These are phyloP conservation scores for Pythium monospermum DNA, from an alignment of 352 stramenopile species.

Conservation along the genomic window DNA sequence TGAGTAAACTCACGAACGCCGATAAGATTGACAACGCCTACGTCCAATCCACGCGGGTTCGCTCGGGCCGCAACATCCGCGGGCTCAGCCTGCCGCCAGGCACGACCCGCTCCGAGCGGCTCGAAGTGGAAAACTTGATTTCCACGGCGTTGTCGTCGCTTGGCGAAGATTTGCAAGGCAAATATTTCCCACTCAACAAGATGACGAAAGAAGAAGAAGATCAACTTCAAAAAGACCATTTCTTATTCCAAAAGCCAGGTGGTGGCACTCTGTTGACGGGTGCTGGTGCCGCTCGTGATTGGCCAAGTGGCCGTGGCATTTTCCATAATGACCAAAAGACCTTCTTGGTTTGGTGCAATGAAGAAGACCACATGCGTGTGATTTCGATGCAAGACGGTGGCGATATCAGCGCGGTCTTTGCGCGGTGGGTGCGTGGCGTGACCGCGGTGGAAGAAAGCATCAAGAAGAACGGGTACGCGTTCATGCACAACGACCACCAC, in stretches of 20 bases:
- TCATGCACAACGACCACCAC: slow-evolving; percentile 90
- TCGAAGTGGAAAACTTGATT: slow-evolving; percentile 83
- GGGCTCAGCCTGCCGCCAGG: slow-evolving; percentile 84
- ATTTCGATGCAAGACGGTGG: slow-evolving; percentile 89
- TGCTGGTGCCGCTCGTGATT: slow-evolving; percentile 88
- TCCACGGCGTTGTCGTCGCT: slow-evolving; percentile 67
- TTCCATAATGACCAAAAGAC: slow-evolving; percentile 91
- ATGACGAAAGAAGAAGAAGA: slow-evolving; percentile 91
- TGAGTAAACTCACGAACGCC: slow-evolving; percentile 62
- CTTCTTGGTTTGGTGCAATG: slow-evolving; percentile 88
- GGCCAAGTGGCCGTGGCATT: slow-evolving; percentile 90
- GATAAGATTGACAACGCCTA: slow-evolving; percentile 76
- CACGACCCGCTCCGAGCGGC: slow-evolving; percentile 79
- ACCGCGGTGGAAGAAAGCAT: slow-evolving; percentile 70
- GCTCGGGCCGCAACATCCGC: slow-evolving; percentile 87
- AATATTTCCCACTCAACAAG: slow-evolving; percentile 84
- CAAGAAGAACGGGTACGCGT: slow-evolving; percentile 72
- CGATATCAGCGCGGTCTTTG: slow-evolving; percentile 89
- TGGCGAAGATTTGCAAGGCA: slow-evolving; percentile 73
- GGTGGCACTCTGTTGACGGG: slow-evolving; percentile 79
- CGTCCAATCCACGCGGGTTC: slow-evolving; percentile 90
- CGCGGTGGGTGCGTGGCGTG: slow-evolving; percentile 78
- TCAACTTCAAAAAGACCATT: slow-evolving; percentile 88
- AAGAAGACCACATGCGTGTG: slow-evolving; percentile 89
- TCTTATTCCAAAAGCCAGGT: slow-evolving; percentile 92